phyloP scores from a whole-genome alignment of 257 asterid species.

The Apocynum venetum region DNA sequence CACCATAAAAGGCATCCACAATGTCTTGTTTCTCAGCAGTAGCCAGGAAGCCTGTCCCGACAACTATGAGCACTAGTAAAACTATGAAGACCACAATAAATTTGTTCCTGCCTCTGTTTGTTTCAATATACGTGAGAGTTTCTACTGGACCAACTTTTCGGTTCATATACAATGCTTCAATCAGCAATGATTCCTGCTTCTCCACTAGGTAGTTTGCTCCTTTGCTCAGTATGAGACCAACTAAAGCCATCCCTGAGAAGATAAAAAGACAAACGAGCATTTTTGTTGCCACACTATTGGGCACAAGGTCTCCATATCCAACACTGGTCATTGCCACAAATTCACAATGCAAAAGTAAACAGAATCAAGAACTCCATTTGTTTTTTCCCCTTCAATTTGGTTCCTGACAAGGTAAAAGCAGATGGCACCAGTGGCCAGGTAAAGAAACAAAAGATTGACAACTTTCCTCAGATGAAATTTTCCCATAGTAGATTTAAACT shows the following conservation, averaged over 20 bases:
- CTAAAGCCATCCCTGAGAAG: slow-evolving; percentile 78
- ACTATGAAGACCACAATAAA: slow-evolving; percentile 30
- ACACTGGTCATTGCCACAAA: slow-evolving; percentile 67
- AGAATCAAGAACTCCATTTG: slow-evolving; percentile 65
- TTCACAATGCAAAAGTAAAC: slow-evolving; percentile 82
- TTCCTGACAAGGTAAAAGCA: slow-evolving; percentile 62
- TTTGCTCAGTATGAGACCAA: slow-evolving; percentile 56
- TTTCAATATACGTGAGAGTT: slow-evolving; percentile 47
- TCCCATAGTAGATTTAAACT: slow-evolving; percentile 32
- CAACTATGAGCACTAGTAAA: slow-evolving; percentile 45
- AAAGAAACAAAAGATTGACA: slow-evolving; percentile 39
- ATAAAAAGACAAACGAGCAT: slow-evolving; percentile 77
- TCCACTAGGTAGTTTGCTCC: slow-evolving; percentile 84
- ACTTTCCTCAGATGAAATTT: slow-evolving; percentile 48
- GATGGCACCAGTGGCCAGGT: slow-evolving; percentile 51
- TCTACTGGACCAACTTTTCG: slow-evolving; percentile 35
- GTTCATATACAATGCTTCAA: slow-evolving; percentile 53
- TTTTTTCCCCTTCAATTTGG: slow-evolving; percentile 59
- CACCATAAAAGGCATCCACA: slow-evolving; percentile 77
- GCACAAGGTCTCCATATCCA: slow-evolving; percentile 96
- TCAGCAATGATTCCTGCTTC: slow-evolving; percentile 61
- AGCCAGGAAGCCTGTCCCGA: slow-evolving; percentile 52
- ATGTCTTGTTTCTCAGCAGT: slow-evolving; percentile 52
- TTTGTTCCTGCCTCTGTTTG: slow-evolving; percentile 52
- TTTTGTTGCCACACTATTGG: slow-evolving; percentile 52